Conservation (phyloP, 1,139 yeast species). For the Keqinozyma sinolaborantium region DNA sequence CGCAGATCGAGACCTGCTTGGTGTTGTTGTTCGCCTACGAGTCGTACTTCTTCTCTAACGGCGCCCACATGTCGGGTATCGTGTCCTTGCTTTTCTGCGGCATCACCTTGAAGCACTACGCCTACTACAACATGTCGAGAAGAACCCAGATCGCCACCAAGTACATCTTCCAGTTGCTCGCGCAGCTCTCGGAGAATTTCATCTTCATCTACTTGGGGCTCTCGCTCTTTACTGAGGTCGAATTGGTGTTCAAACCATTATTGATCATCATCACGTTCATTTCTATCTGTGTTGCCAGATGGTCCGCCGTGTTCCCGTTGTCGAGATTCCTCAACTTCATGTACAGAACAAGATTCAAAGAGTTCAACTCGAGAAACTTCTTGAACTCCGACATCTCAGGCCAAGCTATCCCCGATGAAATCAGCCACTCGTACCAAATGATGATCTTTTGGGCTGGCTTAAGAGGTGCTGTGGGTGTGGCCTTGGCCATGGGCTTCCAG, state of each 20-base stretch:
- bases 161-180: slow-evolving; percentile 87
- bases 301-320: slow-evolving; percentile 96
- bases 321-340: slow-evolving; percentile 82
- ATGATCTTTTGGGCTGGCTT: slow-evolving; percentile 99
- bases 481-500: slow-evolving; percentile 94
- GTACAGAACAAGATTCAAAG: slow-evolving; percentile 51
- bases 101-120: slow-evolving; percentile 93
- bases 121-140: slow-evolving; percentile 95
- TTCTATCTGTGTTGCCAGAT: slow-evolving; percentile 91
- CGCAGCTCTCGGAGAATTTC: slow-evolving; percentile 94
- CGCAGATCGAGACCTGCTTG: slow-evolving; percentile 93
- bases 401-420: slow-evolving; percentile 71
- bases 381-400: slow-evolving; percentile 38
- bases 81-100: slow-evolving; percentile 95
- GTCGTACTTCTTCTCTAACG: slow-evolving; percentile 95
- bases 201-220: slow-evolving; percentile 93
- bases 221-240: slow-evolving; percentile 93
- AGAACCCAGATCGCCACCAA: slow-evolving; percentile 96
- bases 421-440: slow-evolving; percentile 94
- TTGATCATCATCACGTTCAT: slow-evolving; percentile 85
- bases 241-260: slow-evolving; percentile 89
- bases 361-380: slow-evolving; percentile 28
- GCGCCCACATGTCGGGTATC: slow-evolving; percentile 99
- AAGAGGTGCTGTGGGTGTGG: slow-evolving; percentile 99
- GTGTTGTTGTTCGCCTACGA: slow-evolving; percentile 91